phyloP scores from a whole-genome alignment of 2,329 filamentous ascomycete species.

The Colletotrichum tamarilloi region DNA sequence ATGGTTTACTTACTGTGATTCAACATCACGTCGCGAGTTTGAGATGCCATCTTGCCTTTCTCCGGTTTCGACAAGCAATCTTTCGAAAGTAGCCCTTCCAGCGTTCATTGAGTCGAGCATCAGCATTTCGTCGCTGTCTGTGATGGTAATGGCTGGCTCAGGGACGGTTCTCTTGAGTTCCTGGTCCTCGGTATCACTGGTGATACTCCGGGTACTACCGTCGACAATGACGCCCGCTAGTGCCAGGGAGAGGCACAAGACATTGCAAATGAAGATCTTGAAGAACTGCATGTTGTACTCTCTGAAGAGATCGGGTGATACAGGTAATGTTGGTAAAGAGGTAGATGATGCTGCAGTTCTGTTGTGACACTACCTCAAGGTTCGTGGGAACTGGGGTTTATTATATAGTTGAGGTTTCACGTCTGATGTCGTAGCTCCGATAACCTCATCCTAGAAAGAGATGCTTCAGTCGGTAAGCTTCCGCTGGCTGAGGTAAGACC shows the following conservation, averaged over 20 bases:
- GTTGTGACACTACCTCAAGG: not conserved
- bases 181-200: not conserved
- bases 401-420: not conserved
- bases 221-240: not conserved
- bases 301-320: not conserved
- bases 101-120: not conserved
- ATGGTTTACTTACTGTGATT: not conserved
- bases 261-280: not conserved
- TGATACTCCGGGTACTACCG: not conserved
- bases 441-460: not conserved
- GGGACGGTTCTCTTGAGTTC: not conserved
- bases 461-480: not conserved
- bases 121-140: not conserved
- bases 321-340: not conserved
- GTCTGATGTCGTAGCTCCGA: not conserved
- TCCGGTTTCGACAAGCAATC: not conserved
- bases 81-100: not conserved
- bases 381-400: not conserved
- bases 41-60: not conserved
- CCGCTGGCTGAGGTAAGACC: not conserved
- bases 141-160: not conserved
- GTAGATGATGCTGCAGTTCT: not conserved
- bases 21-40: not conserved
- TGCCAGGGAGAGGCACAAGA: not conserved
- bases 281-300: not conserved